Conservation (phyloP, 306 rosid genomes). For the Trifolium repens region DNA sequence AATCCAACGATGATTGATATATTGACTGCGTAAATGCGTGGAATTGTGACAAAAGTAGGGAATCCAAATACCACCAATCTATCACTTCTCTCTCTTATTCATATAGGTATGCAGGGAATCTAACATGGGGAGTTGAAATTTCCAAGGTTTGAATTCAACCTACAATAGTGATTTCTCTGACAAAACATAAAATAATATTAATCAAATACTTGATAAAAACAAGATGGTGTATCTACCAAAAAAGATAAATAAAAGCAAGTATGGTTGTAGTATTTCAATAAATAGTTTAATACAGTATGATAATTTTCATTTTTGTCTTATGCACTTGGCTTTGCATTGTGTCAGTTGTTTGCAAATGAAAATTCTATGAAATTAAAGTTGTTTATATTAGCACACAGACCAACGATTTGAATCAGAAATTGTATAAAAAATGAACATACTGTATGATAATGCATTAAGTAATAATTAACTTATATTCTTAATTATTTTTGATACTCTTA, state of each 20-base stretch:
- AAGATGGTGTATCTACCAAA: conserved; percentile 31
- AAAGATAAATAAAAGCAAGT: background rate
- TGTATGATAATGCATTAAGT: too few species aligned
- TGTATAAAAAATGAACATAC: background rate
- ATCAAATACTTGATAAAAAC: conserved; percentile 39
- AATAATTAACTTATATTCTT: too few species aligned
- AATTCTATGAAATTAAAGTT: background rate
- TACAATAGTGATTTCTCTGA: conserved; percentile 41
- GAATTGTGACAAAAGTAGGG: background rate
- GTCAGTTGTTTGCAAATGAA: background rate
- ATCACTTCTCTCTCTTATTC: background rate
- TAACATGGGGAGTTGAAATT: conserved; percentile 49
- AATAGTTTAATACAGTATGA: background rate
- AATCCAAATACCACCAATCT: conserved; percentile 10
- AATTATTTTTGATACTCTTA: too few species aligned
- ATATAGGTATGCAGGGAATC: conserved; percentile 52
- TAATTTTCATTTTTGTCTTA: background rate
- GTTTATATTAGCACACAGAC: background rate
- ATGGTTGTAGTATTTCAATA: background rate
- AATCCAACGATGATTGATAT: background rate
- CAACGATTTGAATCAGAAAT: background rate
- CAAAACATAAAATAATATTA: conserved; percentile 30
- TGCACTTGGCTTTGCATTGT: conserved; percentile 13
- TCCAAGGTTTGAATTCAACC: conserved; percentile 56
- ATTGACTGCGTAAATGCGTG: background rate